Conservation (phyloP, 2,329 filamentous ascomycete species). For the Colletotrichum gigasporum region DNA sequence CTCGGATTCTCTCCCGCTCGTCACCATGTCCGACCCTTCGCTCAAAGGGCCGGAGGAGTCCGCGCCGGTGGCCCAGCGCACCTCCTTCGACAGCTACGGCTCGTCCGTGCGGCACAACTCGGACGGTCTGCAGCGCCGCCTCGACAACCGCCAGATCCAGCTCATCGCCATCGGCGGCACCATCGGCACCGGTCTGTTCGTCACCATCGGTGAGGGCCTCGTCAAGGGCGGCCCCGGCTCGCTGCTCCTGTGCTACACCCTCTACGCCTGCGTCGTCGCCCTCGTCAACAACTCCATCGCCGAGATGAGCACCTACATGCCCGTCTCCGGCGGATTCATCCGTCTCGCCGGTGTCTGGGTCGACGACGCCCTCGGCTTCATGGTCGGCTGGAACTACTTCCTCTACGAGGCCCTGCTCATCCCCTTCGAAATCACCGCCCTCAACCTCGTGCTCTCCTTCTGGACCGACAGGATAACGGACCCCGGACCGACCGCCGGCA, state of each 20-base stretch:
- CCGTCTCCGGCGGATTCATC: slow-evolving; percentile 30
- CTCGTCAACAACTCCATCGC: slow-evolving; percentile 48
- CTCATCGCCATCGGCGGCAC: slow-evolving; percentile 58
- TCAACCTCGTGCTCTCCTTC: slow-evolving; percentile 36
- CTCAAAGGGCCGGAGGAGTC: slow-evolving; percentile 22
- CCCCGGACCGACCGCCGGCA: slow-evolving; percentile 33
- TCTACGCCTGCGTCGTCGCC: slow-evolving; percentile 42
- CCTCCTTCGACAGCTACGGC: slow-evolving; percentile 29
- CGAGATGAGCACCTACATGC: slow-evolving; percentile 46
- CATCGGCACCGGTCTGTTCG: slow-evolving; percentile 58
- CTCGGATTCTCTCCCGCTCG: too few relatives aligned
- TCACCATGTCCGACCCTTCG: slow-evolving; percentile 14
- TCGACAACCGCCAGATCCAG: slow-evolving; percentile 47
- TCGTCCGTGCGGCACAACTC: slow-evolving; percentile 30
- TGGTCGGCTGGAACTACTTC: slow-evolving; percentile 70
- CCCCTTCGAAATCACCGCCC: slow-evolving; percentile 40
- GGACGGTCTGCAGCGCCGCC: slow-evolving; percentile 47
- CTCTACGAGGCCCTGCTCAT: slow-evolving; percentile 55
- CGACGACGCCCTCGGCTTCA: slow-evolving; percentile 65
- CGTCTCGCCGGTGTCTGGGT: slow-evolving; percentile 49
- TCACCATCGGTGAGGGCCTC: slow-evolving; percentile 53
- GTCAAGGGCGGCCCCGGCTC: slow-evolving; percentile 29
- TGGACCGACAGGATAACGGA: slow-evolving; percentile 33
- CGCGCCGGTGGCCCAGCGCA: slow-evolving; percentile 4
- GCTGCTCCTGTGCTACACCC: slow-evolving; percentile 27